phyloP scores from a whole-genome alignment of 108 stramenopile genomes.

The Seminavis robusta region DNA sequence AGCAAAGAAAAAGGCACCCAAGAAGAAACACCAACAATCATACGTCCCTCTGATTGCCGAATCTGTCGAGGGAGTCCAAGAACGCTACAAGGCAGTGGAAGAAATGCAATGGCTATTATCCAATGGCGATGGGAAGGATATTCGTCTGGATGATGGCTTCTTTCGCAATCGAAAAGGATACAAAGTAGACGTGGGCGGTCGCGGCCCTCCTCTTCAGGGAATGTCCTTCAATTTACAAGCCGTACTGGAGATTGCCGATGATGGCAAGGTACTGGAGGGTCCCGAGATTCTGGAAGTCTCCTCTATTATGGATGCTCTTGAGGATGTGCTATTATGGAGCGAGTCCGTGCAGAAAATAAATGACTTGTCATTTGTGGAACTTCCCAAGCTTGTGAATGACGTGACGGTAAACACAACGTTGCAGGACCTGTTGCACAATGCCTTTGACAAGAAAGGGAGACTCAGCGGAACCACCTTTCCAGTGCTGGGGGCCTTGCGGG shows the following conservation, averaged over 20 bases:
- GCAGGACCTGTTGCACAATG: conserved; percentile 51
- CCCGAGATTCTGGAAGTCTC: conserved; percentile 64
- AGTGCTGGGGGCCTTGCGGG: conserved; percentile 51
- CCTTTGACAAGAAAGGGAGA: conserved; percentile 57
- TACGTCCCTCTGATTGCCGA: conserved; percentile 41
- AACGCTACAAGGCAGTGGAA: conserved; percentile 60
- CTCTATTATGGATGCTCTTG: conserved; percentile 42
- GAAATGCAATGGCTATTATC: conserved; percentile 61
- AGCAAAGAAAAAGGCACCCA: not conserved
- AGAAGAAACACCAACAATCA: conserved; percentile 4
- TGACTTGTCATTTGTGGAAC: conserved; percentile 38
- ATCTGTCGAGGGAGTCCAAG: conserved; percentile 34
- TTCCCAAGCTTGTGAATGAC: conserved; percentile 38
- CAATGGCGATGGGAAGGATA: conserved; percentile 5
- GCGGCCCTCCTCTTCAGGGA: conserved; percentile 47
- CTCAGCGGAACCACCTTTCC: conserved; percentile 70
- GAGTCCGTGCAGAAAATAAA: conserved; percentile 26
- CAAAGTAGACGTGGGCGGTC: conserved; percentile 30
- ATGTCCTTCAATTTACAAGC: conserved; percentile 48
- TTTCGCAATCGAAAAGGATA: conserved; percentile 34
- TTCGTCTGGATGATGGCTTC: conserved; percentile 11
- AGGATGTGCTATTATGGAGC: conserved; percentile 58
- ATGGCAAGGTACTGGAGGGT: conserved; percentile 57
- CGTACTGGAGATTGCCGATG: conserved; percentile 48
- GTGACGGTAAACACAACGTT: conserved; percentile 59